Base-by-base conservation (phyloP, 306 rosid species). In the Quercus mongolica region DNA sequence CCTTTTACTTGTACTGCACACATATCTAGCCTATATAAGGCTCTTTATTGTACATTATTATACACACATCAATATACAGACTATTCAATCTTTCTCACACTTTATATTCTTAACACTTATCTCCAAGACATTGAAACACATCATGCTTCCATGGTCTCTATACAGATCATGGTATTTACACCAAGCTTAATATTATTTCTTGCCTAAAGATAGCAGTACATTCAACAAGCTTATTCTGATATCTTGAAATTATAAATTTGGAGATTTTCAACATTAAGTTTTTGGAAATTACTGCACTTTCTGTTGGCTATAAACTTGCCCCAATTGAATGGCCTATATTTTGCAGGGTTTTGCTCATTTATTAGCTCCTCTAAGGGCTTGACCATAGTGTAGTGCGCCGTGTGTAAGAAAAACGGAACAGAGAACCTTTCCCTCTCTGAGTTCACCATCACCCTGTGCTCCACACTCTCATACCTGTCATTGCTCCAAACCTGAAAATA, bases 401-500 rank as follows among this genome's bases (percentile, higher is more conserved):
- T 97, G 63, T 76, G 83, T 51, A 93, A 74, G 86, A 88, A 88
- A 81, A 77, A 86, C 0, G 92, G 87, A 72, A 89, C 69, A 1
- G 93, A 89, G 57, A n/a, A 38, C 46, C 46, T 7, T 38, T 38
- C 46, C 11, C 46, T 38, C 46, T 38, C 46, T 38, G 46, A 38
- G 83, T 87, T 87, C 62, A 86, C 88, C 74, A 76, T 56, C 64
- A 73, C 93, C 72, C 91, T 90, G 59, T 93, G 97, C 54, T 90
- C 94, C 56, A 82, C 89, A 72, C 94, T 92, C 76, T 91, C 88
- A 74, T 88, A 92, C 5, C 21, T 86, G 23, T 84, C 90, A 81
- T 90, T 92, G 80, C 90, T 92, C 97, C 97, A 94, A 46, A 91
- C 97, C 98, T 92, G 86, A 55, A 74, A 26, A 13, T 38, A 38